Evolutionary conservation across 371 early-diverging fungal genomes (phyloP), one percentile per base, ranked within the genome.

Genomic region (Conidiobolus incongruus): DNA sequence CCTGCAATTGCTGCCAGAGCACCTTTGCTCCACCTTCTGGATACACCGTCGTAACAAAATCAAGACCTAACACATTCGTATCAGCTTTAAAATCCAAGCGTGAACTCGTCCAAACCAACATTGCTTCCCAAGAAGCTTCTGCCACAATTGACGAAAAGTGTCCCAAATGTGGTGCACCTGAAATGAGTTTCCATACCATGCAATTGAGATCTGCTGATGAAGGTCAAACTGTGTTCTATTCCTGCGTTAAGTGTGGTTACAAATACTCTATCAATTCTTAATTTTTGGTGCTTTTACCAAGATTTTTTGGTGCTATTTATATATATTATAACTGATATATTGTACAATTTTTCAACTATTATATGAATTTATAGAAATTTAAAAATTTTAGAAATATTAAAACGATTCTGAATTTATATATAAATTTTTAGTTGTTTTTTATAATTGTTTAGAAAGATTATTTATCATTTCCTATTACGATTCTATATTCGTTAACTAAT

Each of bases 191-290:
- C 62, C 85, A 95, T 59, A 96, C 98, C 0, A 88, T 92, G 69
- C 99, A 99, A 59, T 60, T 98, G 49, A 80, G 99, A 47, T 90
- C 91, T 38, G 98, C 98, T 15, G 99, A 99, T 75, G 99, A 99
- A 80, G 99, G 99, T 33, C 98, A 98, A 64, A 99, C 99, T 1
- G 84, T 99, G 12, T 99, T 99, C 59, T 98, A 94, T 63, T 77
- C 75, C 53, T 99, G 99, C 63, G 71, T 72, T 36, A 87, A 92
- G 58, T 99, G 99, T 73, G 93, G 94, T 69, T 89, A 81, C n/a
- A n/a, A n/a, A n/a, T n/a, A n/a, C n/a, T n/a, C n/a, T n/a, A n/a
- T n/a, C n/a, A n/a, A n/a, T n/a, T n/a, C n/a, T n/a, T n/a, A n/a
- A n/a, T n/a, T n/a, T n/a, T n/a, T n/a, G n/a, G n/a, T n/a, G n/a